phyloP scores from a whole-genome alignment of 225 moss, liverwort and hornwort species.

The Bryoerythrophyllum caledonicum region DNA sequence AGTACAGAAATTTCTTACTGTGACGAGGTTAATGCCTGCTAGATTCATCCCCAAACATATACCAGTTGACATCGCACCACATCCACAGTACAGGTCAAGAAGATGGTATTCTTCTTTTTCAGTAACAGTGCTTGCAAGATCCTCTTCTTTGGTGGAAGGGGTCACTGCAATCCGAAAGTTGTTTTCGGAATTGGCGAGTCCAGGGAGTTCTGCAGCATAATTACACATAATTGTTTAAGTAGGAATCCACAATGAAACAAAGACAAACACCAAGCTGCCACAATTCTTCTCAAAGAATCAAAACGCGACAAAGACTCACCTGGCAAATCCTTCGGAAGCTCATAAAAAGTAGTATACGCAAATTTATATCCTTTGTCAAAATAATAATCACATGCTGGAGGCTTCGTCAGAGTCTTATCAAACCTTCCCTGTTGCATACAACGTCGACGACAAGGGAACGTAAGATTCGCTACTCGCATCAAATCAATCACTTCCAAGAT shows the following conservation, averaged over 20 bases:
- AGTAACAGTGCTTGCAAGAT: not conserved
- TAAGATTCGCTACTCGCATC: not conserved
- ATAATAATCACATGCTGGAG: slow-evolving; percentile 75
- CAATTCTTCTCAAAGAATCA: not conserved
- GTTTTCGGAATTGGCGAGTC: slow-evolving; percentile 32
- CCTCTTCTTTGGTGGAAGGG: slow-evolving; percentile 23
- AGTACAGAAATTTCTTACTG: slow-evolving; percentile 42
- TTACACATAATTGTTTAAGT: not conserved
- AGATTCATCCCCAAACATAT: slow-evolving; percentile 77
- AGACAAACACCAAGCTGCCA: not conserved
- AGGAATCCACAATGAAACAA: not conserved
- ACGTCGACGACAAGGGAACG: not conserved
- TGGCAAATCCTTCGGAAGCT: slow-evolving; percentile 70
- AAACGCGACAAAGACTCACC: slow-evolving; percentile 20
- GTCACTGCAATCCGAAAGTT: slow-evolving; percentile 38
- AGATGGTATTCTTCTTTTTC: slow-evolving; percentile 46
- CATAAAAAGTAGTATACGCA: slow-evolving; percentile 77
- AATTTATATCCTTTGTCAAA: slow-evolving; percentile 88
- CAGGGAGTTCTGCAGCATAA: slow-evolving; percentile 43
- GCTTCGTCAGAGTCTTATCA: slow-evolving; percentile 31
- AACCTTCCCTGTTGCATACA: slow-evolving; percentile 52
- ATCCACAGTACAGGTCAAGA: slow-evolving; percentile 97
- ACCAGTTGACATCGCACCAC: slow-evolving; percentile 98
- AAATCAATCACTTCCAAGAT: not conserved
- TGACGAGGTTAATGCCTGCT: slow-evolving; percentile 78